phyloP scores from a whole-genome alignment of 2,329 filamentous ascomycete species.

The Neocucurbitaria cava region DNA sequence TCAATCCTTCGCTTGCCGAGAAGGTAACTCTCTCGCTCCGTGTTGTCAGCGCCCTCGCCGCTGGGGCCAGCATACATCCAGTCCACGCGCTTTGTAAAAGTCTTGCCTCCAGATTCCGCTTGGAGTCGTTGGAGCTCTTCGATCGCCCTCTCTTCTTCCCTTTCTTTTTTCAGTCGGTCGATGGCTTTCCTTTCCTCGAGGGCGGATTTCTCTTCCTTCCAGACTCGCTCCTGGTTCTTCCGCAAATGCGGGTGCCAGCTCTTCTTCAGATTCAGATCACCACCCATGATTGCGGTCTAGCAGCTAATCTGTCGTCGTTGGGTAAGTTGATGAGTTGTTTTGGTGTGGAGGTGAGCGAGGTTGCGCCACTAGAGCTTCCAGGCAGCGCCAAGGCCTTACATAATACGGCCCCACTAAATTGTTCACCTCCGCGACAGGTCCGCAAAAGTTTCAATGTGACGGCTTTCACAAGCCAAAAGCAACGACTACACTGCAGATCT shows the following conservation, averaged over 20 bases:
- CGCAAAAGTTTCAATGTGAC: constrained; percentile 31
- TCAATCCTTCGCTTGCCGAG: constrained; percentile 93
- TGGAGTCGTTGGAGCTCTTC: constrained; percentile 91
- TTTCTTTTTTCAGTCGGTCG: constrained; percentile 88
- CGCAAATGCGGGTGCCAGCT: constrained; percentile 88
- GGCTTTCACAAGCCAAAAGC: constrained; percentile 7
- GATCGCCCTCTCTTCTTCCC: constrained; percentile 90
- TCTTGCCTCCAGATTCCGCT: constrained; percentile 83
- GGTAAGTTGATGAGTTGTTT: not conserved
- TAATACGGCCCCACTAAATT: constrained; percentile 29
- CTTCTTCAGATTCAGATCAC: constrained; percentile 91
- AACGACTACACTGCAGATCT: not conserved
- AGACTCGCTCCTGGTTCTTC: constrained; percentile 89
- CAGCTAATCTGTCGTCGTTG: not conserved
- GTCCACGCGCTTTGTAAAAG: constrained; percentile 83
- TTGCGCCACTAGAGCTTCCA: constrained; percentile 9
- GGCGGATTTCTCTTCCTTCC: constrained; percentile 89
- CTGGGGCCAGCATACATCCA: constrained; percentile 98
- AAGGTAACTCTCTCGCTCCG: constrained; percentile 89
- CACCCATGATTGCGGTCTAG: constrained; percentile 73
- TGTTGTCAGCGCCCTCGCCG: constrained; percentile 68
- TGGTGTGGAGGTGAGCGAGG: constrained; percentile 9
- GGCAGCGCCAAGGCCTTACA: constrained; percentile 2
- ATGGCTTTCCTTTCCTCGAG: constrained; percentile 94
- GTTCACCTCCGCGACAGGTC: constrained; percentile 33